phyloP scores from a whole-genome alignment of 306 rosid genomes.

The Mucuna pruriens region DNA sequence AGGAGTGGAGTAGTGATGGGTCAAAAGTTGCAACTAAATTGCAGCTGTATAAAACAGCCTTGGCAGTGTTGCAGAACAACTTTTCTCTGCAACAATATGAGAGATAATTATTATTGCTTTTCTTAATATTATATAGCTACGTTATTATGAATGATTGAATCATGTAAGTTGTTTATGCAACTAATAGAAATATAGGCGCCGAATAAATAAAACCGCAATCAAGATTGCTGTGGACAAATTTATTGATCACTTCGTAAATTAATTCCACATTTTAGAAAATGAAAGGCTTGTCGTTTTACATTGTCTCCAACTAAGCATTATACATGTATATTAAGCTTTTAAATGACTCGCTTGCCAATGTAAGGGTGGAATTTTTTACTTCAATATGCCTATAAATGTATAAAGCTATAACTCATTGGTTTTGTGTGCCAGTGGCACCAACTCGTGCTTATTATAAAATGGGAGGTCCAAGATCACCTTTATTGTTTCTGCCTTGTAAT shows the following conservation, averaged over 20 bases:
- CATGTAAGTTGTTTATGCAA: not conserved
- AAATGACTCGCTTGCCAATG: not conserved
- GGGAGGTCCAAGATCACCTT: slow-evolving; percentile 8
- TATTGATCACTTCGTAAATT: not conserved
- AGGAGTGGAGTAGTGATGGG: too few species aligned
- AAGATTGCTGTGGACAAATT: not conserved
- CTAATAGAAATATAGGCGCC: not conserved
- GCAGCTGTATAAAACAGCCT: too few species aligned
- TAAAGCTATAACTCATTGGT: slow-evolving; percentile 7
- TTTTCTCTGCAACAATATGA: too few species aligned
- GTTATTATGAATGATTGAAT: not conserved
- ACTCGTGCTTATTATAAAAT: not conserved
- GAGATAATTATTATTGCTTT: too few species aligned
- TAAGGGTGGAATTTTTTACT: not conserved
- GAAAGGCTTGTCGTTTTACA: not conserved
- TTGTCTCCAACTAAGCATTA: not conserved
- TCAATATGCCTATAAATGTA: not conserved
- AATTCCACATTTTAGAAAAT: slow-evolving; percentile 3
- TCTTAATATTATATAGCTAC: not conserved
- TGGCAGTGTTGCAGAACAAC: too few species aligned
- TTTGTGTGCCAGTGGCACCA: not conserved
- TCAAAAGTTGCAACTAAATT: too few species aligned
- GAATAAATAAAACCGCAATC: not conserved
- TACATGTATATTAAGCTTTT: slow-evolving; percentile 11
- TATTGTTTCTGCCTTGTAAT: too few species aligned